These are phyloP conservation scores for Gossypium gossypioides DNA, from an alignment of 441 rosid genomes.

Conservation along the genomic window DNA sequence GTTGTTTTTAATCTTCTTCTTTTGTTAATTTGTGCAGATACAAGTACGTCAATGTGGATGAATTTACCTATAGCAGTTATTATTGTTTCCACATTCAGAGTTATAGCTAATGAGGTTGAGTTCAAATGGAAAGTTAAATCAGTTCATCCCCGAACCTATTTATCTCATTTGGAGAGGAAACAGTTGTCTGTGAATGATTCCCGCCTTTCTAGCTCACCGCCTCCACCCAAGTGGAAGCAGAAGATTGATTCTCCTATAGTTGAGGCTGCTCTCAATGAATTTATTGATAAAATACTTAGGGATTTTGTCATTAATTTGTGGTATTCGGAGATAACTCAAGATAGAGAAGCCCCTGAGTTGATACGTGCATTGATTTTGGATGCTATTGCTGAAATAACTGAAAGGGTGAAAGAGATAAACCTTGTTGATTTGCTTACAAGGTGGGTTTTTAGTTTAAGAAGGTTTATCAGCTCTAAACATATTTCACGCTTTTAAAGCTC, in stretches of 20 bases:
- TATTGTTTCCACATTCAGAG: slow-evolving; percentile 37
- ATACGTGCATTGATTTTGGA: slow-evolving; percentile 79
- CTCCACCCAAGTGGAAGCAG: slow-evolving; percentile 63
- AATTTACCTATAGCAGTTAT: slow-evolving; percentile 77
- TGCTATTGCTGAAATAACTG: slow-evolving; percentile 78
- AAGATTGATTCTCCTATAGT: slow-evolving; percentile 76
- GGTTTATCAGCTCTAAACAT: slow-evolving; percentile 3
- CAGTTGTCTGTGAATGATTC: slow-evolving; percentile 68
- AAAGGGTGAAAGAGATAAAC: slow-evolving; percentile 70
- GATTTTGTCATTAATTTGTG: slow-evolving; percentile 81
- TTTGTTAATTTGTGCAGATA: slow-evolving; percentile 43
- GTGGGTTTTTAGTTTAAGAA: slow-evolving; percentile 21
- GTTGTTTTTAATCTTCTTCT: neutral
- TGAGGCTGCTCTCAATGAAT: slow-evolving; percentile 66
- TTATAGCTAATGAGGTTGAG: slow-evolving; percentile 58
- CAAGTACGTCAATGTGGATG: slow-evolving; percentile 90
- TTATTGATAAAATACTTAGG: slow-evolving; percentile 69
- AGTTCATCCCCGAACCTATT: slow-evolving; percentile 27
- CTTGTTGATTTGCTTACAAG: slow-evolving; percentile 81
- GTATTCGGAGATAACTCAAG: slow-evolving; percentile 89
- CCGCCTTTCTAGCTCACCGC: slow-evolving; percentile 48
- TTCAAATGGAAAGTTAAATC: slow-evolving; percentile 55
- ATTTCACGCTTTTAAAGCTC: slow-evolving; percentile 10
- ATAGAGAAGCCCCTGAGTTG: slow-evolving; percentile 77
- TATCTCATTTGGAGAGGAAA: slow-evolving; percentile 57